Evolutionary conservation across 2,329 filamentous ascomycete genomes (phyloP).

Genomic region (Salinomyces thailandicus): DNA sequence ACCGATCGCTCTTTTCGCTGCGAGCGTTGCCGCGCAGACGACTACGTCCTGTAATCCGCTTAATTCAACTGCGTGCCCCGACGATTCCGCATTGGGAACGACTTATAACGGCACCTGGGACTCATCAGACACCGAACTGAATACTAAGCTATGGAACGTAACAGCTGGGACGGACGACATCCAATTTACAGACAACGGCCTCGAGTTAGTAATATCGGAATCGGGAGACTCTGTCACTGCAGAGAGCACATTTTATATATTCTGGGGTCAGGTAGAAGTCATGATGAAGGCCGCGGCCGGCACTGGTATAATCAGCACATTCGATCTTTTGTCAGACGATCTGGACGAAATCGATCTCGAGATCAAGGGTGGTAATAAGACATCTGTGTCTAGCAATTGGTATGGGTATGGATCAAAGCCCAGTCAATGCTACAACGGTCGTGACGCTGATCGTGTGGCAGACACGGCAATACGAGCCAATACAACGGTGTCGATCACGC

Average conservation of each 20-base stretch:
- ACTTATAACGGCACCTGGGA: conserved; percentile 57
- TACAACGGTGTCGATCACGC: conserved; percentile 54
- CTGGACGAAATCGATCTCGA: conserved; percentile 87
- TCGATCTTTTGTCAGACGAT: conserved; percentile 75
- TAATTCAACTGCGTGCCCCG: conserved; percentile 56
- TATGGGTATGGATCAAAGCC: no score
- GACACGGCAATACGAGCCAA: conserved; percentile 54
- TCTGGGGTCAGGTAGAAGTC: conserved; percentile 72
- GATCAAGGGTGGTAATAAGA: conserved; percentile 58
- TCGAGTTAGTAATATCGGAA: conserved; percentile 58
- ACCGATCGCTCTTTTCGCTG: conserved; percentile 16
- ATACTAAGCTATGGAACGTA: conserved; percentile 32
- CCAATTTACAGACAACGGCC: conserved; percentile 45
- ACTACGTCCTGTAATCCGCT: conserved; percentile 68
- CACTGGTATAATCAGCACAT: conserved; percentile 64
- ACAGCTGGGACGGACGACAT: conserved; percentile 57
- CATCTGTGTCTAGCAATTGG: conserved; percentile 60
- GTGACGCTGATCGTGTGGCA: no score
- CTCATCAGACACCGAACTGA: conserved; percentile 40
- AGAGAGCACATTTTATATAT: conserved; percentile 70
- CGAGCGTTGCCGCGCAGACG: conserved; percentile 53
- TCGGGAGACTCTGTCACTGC: conserved; percentile 69
- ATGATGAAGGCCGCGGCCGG: conserved; percentile 66
- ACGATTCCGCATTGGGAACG: conserved; percentile 59
- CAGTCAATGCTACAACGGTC: no score